phyloP scores from a whole-genome alignment of 1,139 yeast genomes.

The Meyerozyma elateridarum region DNA sequence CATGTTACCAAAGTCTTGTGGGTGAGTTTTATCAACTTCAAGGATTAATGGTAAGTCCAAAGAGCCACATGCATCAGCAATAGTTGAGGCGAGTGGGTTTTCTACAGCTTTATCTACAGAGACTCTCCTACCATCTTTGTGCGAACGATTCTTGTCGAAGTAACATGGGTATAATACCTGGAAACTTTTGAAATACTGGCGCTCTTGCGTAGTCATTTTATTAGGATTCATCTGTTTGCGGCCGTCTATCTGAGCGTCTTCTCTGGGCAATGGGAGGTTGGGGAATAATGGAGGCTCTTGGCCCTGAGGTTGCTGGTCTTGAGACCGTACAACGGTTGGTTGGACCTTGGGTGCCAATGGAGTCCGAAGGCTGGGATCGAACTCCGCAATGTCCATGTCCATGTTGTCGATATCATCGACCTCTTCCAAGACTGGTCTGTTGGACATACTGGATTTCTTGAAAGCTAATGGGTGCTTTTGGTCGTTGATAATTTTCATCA shows the following conservation, averaged over 20 bases:
- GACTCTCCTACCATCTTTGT: conserved; percentile 81
- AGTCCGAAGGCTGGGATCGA: conserved; percentile 68
- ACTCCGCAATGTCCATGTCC: conserved; percentile 91
- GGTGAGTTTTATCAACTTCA: conserved; percentile 85
- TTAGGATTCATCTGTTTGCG: conserved; percentile 32
- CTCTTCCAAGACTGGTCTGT: conserved; percentile 78
- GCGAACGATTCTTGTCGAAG: conserved; percentile 75
- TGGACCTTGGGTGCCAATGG: conserved; percentile 67
- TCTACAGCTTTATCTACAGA: conserved; percentile 61
- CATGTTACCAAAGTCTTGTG: conserved; percentile 96
- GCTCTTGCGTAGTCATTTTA: conserved; percentile 43
- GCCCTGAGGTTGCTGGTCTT: conserved; percentile 43
- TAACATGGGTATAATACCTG: conserved; percentile 87
- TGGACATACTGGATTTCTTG: conserved; percentile 35
- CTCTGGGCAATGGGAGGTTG: conserved; percentile 14
- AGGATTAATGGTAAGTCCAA: conserved; percentile 51
- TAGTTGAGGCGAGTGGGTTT: conserved; percentile 82
- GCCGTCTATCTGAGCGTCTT: conserved; percentile 7
- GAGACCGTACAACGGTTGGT: conserved; percentile 60
- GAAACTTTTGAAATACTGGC: conserved; percentile 59
- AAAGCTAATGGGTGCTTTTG: no score
- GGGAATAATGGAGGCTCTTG: conserved; percentile 22
- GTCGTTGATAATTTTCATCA: no score
- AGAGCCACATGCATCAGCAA: conserved; percentile 59
- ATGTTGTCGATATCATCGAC: conserved; percentile 83